phyloP scores from a whole-genome alignment of 805 yeast species.

The Sugiyamaella boreocaroliniensis region DNA sequence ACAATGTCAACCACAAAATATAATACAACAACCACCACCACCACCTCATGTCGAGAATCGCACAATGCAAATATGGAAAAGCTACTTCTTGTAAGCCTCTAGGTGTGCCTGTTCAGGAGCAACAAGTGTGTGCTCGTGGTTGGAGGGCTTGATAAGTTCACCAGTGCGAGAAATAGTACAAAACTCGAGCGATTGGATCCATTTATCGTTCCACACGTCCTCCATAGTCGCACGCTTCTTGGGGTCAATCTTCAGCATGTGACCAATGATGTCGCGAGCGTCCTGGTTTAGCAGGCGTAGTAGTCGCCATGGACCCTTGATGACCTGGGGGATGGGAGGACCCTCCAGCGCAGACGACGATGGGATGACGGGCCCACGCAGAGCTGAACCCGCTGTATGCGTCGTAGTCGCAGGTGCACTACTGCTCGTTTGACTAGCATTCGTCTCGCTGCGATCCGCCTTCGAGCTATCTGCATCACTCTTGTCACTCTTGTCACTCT shows the following conservation, averaged over 20 bases:
- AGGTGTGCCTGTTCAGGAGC: slow-evolving; percentile 32
- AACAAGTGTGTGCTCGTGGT: slow-evolving; percentile 33
- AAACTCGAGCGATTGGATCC: slow-evolving; percentile 49
- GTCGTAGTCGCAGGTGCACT: not conserved
- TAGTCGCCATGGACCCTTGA: slow-evolving; percentile 65
- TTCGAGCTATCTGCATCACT: slow-evolving; percentile 10
- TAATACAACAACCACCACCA: not conserved
- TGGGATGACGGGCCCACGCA: not conserved
- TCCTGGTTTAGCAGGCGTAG: slow-evolving; percentile 63
- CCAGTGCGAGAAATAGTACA: slow-evolving; percentile 38
- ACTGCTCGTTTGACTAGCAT: not conserved
- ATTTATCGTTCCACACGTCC: slow-evolving; percentile 50
- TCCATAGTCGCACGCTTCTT: slow-evolving; percentile 51
- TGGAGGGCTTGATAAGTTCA: slow-evolving; percentile 17
- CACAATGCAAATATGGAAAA: too few species aligned
- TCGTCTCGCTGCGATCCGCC: slow-evolving; percentile 9
- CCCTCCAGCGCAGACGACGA: slow-evolving; percentile 12
- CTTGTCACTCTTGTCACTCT: not conserved
- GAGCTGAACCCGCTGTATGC: not conserved
- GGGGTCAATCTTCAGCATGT: slow-evolving; percentile 61
- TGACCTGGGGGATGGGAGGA: slow-evolving; percentile 14
- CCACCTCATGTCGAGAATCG: too few species aligned
- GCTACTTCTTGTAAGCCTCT: slow-evolving; percentile 27
- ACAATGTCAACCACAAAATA: not conserved
- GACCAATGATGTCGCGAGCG: slow-evolving; percentile 52